Base-by-base conservation (phyloP, 768 basidiomycete genomes). In the Boletellus sp. region DNA sequence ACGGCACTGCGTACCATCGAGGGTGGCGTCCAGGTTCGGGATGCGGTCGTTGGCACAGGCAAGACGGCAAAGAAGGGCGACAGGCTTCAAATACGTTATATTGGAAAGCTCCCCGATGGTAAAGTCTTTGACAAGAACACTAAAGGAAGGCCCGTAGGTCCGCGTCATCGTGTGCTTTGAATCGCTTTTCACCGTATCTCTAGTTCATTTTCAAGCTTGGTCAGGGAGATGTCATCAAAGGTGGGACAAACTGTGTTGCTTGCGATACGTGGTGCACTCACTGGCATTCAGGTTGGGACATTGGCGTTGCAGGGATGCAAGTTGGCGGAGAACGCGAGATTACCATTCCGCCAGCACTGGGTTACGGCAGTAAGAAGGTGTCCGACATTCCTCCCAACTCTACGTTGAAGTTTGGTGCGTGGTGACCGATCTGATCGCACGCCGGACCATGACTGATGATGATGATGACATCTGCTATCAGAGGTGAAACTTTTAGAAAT, bases 251-350 rank as follows among this genome's bases (percentile, higher is more conserved):
- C 37, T 17, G 17, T 6, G 12, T 54, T 26, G 26, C 20, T 15
- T 23, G 15, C 48, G 28, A 40, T 7, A 17, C 17, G 5, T 31
- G 16, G 34, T 51, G 17, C 10, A 35, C 46, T 62, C 12, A 55
- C 42, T 34, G 11, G 40, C 16, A 24, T 22, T 28, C 50, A 87
- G 84, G 88, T 40, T 96, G 94, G 94, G 95, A 97, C 59, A 74
- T 90, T 61, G 95, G 94, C 35, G 76, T 97, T 48, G 83, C 75
- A 26, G 95, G 95, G 31, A 96, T 98, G 94, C 85, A 90, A 59
- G 82, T 86, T 35, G 87, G 84, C 35, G 94, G 94, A 23, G 94
- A 97, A 70, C 82, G 95, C 44, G 71, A 83, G 50, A 74, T 98
- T 56, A 83, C 77, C 37, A 77, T 94, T 42, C 91, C 90, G 38